These are phyloP conservation scores for Fraxinus angustifolia DNA, from an alignment of 305 asterid genomes.

Conservation along the genomic window DNA sequence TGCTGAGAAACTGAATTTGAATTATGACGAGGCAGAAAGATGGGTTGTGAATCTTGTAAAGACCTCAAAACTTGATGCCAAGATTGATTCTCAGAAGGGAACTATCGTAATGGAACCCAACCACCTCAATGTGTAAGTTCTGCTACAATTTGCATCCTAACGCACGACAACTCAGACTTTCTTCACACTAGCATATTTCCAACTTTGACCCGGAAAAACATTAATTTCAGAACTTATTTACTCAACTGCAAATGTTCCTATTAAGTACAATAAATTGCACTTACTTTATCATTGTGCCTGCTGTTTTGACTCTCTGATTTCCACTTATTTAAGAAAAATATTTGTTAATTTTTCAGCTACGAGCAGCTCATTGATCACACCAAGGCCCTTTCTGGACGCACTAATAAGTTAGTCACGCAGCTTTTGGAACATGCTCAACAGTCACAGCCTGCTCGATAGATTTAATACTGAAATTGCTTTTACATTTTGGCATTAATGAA, in stretches of 20 bases:
- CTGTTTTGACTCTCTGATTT: neutral
- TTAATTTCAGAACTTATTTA: neutral
- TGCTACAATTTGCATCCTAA: neutral
- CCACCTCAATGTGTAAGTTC: conserved; percentile 77
- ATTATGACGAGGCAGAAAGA: conserved; percentile 84
- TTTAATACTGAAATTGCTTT: neutral
- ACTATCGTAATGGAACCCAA: conserved; percentile 82
- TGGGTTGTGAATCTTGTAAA: conserved; percentile 78
- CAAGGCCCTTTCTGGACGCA: conserved; percentile 78
- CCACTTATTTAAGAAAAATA: conserved; percentile 23
- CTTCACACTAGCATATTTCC: neutral
- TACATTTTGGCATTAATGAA: neutral
- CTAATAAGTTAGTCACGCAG: conserved; percentile 71
- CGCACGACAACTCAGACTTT: neutral
- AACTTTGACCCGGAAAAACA: neutral
- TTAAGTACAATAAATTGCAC: neutral
- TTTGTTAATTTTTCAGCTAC: conserved; percentile 46
- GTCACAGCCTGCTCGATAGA: conserved; percentile 61
- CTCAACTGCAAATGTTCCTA: neutral
- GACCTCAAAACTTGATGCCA: conserved; percentile 95
- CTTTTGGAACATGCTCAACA: conserved; percentile 83
- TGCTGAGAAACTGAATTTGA: conserved; percentile 86
- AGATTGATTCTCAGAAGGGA: conserved; percentile 72
- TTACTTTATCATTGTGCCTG: neutral
- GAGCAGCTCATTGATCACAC: conserved; percentile 87